Conservation (phyloP, 2,329 filamentous ascomycete genomes). For the Phaeosphaeria sp. region DNA sequence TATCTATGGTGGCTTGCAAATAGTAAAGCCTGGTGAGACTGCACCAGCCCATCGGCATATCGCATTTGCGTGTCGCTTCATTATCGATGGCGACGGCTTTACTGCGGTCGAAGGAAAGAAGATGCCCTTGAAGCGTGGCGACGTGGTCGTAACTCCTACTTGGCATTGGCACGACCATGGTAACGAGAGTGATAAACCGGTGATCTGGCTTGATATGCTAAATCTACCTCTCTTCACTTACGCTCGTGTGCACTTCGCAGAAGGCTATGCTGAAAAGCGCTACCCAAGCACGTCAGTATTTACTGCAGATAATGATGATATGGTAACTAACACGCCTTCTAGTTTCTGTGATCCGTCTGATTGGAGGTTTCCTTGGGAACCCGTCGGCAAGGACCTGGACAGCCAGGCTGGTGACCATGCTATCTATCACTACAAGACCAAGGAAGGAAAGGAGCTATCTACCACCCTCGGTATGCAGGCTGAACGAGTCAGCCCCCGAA, state of each 20-base stretch:
- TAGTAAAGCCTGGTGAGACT: slow-evolving; percentile 62
- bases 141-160: slow-evolving; percentile 62
- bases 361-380: slow-evolving; percentile 41
- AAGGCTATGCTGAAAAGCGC: slow-evolving; percentile 55
- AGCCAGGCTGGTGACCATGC: slow-evolving; percentile 33
- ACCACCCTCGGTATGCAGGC: slow-evolving; percentile 56
- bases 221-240: slow-evolving; percentile 59
- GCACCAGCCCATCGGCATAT: slow-evolving; percentile 62
- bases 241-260: slow-evolving; percentile 59
- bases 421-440: slow-evolving; percentile 38
- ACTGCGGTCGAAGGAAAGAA: slow-evolving; percentile 62
- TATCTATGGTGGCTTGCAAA: slow-evolving; percentile 62
- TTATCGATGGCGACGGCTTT: slow-evolving; percentile 63
- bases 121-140: slow-evolving; percentile 58
- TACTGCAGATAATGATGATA: not conserved
- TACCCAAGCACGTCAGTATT: slow-evolving; percentile 53
- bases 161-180: slow-evolving; percentile 68
- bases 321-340: slow-evolving; percentile 20
- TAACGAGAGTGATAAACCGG: slow-evolving; percentile 59
- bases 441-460: slow-evolving; percentile 49
- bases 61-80: slow-evolving; percentile 63
- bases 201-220: slow-evolving; percentile 64
- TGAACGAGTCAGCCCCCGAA: slow-evolving; percentile 50
- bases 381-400: slow-evolving; percentile 53
- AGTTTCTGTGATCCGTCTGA: slow-evolving; percentile 47